Evolutionary conservation across 768 basidiomycete species (phyloP), one percentile per base, ranked within the genome.

Genomic region (Pisolithus orientalis): DNA sequence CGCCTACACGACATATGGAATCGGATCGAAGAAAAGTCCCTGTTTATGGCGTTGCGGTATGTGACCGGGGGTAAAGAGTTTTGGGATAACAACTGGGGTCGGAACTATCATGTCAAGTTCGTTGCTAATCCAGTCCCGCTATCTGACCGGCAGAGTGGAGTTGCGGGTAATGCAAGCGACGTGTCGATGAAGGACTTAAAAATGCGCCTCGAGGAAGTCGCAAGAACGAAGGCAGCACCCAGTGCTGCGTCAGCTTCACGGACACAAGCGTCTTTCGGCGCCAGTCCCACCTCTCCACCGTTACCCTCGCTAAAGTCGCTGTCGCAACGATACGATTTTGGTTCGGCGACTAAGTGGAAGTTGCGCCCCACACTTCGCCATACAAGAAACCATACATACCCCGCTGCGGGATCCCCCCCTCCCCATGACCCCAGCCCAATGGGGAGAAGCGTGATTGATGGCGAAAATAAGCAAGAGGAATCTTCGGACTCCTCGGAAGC

Each of bases 81-180:
- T 53, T 97, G 95, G 95, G 95, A 98, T 67, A 94, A 90, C 72
- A 95, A 96, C 63, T 65, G 60, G 25, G 85, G 86, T 2, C 65
- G 75, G 50, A 90, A 98, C 64, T 97, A 95, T 67, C 72, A 80
- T 44, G 80, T 89, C 50, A 80, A 75, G 51, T 94, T 97, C 63
- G 69, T 68, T 50, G 56, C 56, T 14, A 44, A 43, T 25, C 42
- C 17, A 34, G 58, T 59, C 29, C 64, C 66, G 53, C 60, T 61
- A 49, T 59, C 53, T 27, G 56, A 60, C 39, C 48, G 62, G 38
- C 66, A 58, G 42, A 57, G 66, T 47, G 68, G 64, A 21, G 69
- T 69, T 27, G 71, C 72, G 50, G 63, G 72, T 59, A 62, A 75
- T 44, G 66, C 65, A 51, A 62, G 72, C n/a, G 66, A 69, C 57